These are phyloP conservation scores for Westerdykella aurantiaca DNA, from an alignment of 2,329 filamentous ascomycete genomes.

Conservation along the genomic window DNA sequence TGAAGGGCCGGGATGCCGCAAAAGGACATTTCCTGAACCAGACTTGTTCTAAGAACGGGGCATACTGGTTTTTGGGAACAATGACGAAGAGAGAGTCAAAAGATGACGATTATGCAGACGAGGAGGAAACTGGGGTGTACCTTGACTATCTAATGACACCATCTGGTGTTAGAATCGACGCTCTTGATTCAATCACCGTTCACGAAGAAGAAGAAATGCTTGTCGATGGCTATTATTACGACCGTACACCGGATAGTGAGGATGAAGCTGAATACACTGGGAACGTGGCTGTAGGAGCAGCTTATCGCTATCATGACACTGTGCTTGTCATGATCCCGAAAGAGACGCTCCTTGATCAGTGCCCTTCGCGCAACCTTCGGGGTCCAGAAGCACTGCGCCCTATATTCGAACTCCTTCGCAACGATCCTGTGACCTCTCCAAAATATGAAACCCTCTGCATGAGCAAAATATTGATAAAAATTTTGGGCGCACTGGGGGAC, in stretches of 20 bases:
- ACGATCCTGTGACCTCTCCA: too few species aligned
- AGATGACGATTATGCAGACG: constrained; percentile 1
- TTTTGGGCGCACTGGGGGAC: too few species aligned
- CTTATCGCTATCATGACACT: constrained; percentile 24
- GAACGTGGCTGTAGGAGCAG: constrained; percentile 17
- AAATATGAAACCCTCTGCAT: too few species aligned
- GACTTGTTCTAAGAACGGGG: constrained; percentile 11
- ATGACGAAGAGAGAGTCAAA: constrained; percentile 6
- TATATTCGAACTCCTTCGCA: constrained; percentile 1
- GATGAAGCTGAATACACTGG: constrained; percentile 24
- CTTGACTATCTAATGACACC: constrained; percentile 10
- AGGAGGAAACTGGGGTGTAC: constrained; percentile 3
- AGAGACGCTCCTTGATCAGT: not conserved
- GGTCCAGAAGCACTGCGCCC: not conserved
- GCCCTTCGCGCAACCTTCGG: not conserved
- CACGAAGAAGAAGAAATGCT: constrained; percentile 13
- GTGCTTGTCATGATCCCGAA: constrained; percentile 11
- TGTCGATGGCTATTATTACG: constrained; percentile 13
- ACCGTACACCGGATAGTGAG: constrained; percentile 21
- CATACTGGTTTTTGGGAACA: constrained; percentile 13
- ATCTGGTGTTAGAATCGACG: constrained; percentile 2
- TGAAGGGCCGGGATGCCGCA: constrained; percentile 21
- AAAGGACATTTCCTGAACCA: constrained; percentile 12
- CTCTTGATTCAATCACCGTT: constrained; percentile 2
- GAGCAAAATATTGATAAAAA: too few species aligned